Conservation (phyloP, 2,329 filamentous ascomycete species). For the Trichoderma simmonsii region DNA sequence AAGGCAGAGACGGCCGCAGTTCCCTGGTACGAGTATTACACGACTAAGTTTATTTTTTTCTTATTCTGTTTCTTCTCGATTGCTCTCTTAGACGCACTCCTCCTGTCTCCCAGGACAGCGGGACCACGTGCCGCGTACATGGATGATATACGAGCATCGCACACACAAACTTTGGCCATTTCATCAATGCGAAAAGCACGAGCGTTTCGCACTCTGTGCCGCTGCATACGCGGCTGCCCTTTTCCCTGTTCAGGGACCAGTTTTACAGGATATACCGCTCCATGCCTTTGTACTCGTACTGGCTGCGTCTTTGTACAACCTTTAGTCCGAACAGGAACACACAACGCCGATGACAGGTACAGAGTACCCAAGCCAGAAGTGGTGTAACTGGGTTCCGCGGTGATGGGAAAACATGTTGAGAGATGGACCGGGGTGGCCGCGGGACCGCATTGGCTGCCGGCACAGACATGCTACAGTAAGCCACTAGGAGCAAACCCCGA, state of each 20-base stretch:
- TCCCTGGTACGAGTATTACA: not conserved
- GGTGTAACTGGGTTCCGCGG: not conserved
- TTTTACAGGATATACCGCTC: not conserved
- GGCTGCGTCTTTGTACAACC: not conserved
- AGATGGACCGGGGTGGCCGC: conserved; percentile 12
- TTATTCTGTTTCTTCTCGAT: not conserved
- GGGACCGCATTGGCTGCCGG: conserved; percentile 11
- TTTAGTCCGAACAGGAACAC: not conserved
- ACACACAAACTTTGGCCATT: not conserved
- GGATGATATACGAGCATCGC: not conserved
- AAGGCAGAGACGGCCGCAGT: not conserved
- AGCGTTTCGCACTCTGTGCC: not conserved
- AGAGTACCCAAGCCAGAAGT: not conserved
- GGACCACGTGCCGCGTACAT: not conserved
- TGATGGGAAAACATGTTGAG: conserved; percentile 7
- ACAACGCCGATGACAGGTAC: conserved; percentile 11
- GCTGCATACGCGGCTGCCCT: not conserved
- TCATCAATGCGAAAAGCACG: not conserved
- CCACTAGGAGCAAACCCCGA: conserved; percentile 12
- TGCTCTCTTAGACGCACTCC: not conserved
- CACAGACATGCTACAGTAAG: not conserved
- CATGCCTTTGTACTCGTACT: not conserved
- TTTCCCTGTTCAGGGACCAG: not conserved
- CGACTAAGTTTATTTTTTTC: not conserved
- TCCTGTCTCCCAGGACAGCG: not conserved